Conservation (phyloP, 768 basidiomycete species). For the Russula ochroleuca region DNA sequence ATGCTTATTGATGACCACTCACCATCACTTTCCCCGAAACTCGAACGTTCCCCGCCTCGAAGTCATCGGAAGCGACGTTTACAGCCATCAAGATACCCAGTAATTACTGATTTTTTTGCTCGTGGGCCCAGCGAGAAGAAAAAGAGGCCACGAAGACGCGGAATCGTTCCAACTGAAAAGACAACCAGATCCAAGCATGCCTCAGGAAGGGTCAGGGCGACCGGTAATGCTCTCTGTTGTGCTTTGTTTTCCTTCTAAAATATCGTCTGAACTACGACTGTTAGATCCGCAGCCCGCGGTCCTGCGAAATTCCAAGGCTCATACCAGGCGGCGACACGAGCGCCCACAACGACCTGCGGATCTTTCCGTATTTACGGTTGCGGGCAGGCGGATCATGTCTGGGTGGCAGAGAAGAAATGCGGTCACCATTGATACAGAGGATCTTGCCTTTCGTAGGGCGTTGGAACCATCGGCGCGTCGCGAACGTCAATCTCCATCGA, state of each 20-base stretch:
- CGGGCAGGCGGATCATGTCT: constrained; percentile 38
- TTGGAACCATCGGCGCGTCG: constrained; percentile 10
- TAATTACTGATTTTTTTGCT: constrained; percentile 20
- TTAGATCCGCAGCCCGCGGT: neutral
- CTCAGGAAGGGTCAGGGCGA: neutral
- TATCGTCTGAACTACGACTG: neutral
- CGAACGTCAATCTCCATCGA: neutral
- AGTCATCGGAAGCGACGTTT: constrained; percentile 5
- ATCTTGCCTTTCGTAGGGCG: constrained; percentile 33
- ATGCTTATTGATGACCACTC: constrained; percentile 15
- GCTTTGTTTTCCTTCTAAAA: neutral
- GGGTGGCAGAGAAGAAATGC: constrained; percentile 35
- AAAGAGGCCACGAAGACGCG: constrained; percentile 8
- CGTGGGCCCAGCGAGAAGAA: neutral
- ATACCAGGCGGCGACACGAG: constrained; percentile 11
- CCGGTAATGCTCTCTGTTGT: neutral
- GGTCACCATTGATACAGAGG: constrained; percentile 44
- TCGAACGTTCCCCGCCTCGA: neutral
- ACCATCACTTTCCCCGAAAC: neutral
- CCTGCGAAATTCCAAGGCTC: neutral
- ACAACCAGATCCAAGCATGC: neutral
- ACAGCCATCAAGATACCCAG: constrained; percentile 3
- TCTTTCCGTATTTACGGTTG: constrained; percentile 40
- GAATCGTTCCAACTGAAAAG: constrained; percentile 1
- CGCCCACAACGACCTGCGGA: constrained; percentile 32